These are phyloP conservation scores for Diaporthe sp. DNA, from an alignment of 2,329 filamentous ascomycete genomes.

Conservation along the genomic window DNA sequence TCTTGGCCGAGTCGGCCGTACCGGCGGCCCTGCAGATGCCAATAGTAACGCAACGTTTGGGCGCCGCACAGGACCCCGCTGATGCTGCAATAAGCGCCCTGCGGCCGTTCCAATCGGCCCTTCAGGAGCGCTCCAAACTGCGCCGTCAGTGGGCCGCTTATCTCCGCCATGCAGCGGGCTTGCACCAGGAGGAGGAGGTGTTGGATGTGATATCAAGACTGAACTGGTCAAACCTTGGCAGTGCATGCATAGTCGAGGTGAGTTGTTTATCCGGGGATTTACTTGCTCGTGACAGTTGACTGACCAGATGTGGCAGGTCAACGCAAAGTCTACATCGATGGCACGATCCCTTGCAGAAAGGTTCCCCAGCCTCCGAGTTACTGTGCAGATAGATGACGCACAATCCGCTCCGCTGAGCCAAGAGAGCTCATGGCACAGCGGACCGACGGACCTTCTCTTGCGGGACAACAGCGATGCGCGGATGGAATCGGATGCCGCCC, in stretches of 20 bases:
- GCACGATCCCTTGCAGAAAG: slow-evolving; percentile 9
- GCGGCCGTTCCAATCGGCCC: slow-evolving; percentile 35
- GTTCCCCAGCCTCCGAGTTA: neutral
- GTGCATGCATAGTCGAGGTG: neutral
- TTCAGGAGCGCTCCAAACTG: slow-evolving; percentile 44
- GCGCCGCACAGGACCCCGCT: neutral
- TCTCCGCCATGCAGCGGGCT: slow-evolving; percentile 38
- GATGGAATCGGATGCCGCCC: neutral
- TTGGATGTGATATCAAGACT: slow-evolving; percentile 45
- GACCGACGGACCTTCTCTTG: neutral
- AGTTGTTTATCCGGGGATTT: neutral
- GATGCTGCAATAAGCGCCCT: slow-evolving; percentile 35
- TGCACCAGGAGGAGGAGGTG: slow-evolving; percentile 41
- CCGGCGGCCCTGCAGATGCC: slow-evolving; percentile 53
- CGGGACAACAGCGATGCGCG: neutral
- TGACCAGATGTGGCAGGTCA: slow-evolving; percentile 2
- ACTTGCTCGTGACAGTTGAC: no score
- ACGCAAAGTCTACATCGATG: slow-evolving; percentile 7
- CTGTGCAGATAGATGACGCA: slow-evolving; percentile 43
- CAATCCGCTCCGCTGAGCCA: slow-evolving; percentile 1
- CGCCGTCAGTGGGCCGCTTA: slow-evolving; percentile 50
- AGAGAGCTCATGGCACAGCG: slow-evolving; percentile 33
- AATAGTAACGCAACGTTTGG: slow-evolving; percentile 41
- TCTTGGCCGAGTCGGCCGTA: slow-evolving; percentile 51
- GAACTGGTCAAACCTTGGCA: slow-evolving; percentile 44